These are phyloP conservation scores for Raffaelea albimanens DNA, from an alignment of 2,329 filamentous ascomycete genomes.

Conservation along the genomic window DNA sequence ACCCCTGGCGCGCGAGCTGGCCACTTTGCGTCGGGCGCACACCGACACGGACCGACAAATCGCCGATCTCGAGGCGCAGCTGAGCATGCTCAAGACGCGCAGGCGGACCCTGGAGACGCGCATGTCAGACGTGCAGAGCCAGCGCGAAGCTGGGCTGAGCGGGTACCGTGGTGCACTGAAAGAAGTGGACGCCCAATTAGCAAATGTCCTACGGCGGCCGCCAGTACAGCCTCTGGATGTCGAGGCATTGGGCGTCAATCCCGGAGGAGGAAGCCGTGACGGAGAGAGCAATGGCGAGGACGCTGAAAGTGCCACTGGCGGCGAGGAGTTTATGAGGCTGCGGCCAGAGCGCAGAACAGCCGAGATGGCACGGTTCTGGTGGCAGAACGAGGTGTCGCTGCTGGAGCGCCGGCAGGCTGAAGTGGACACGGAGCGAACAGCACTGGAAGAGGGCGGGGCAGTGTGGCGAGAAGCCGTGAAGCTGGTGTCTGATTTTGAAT, in stretches of 20 bases:
- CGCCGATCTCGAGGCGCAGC: conserved; percentile 51
- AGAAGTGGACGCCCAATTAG: conserved; percentile 55
- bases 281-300: conserved; percentile 16
- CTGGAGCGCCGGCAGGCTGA: conserved; percentile 44
- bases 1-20: conserved; percentile 51
- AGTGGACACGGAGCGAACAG: conserved; percentile 52
- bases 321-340: conserved; percentile 48
- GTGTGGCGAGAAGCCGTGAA: conserved; percentile 57
- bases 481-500: conserved; percentile 56
- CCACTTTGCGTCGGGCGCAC: conserved; percentile 47
- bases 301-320: conserved; percentile 19
- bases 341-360: conserved; percentile 56
- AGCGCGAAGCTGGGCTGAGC: conserved; percentile 60
- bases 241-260: conserved; percentile 25
- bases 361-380: conserved; percentile 63
- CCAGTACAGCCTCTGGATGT: conserved; percentile 43
- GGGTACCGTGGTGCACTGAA: conserved; percentile 59
- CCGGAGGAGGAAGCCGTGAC: conserved; percentile 3
- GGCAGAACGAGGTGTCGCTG: conserved; percentile 51
- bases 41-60: conserved; percentile 52
- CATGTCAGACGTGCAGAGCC: conserved; percentile 54
- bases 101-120: conserved; percentile 49
- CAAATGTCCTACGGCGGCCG: conserved; percentile 47
- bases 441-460: conserved; percentile 56
- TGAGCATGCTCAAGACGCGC: conserved; percentile 50